These are phyloP conservation scores for Kwoniella mangroviensis DNA, from an alignment of 768 basidiomycete genomes.

Conservation along the genomic window DNA sequence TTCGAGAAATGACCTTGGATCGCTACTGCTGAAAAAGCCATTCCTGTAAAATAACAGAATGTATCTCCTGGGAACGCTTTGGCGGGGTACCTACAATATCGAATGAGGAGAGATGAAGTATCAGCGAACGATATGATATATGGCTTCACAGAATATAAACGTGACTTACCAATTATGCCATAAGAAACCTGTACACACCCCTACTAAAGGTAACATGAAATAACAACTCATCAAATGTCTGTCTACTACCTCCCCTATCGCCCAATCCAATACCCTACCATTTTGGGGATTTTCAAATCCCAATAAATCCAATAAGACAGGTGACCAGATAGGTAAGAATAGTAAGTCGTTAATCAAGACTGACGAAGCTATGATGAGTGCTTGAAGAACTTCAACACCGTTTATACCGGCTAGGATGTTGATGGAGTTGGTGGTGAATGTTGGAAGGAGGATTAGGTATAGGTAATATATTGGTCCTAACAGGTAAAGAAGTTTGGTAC, in stretches of 20 bases:
- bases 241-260: slow-evolving; percentile 73
- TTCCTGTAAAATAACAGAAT: slow-evolving; percentile 94
- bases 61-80: slow-evolving; percentile 95
- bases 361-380: slow-evolving; percentile 86
- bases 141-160: neutral
- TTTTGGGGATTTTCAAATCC: slow-evolving; percentile 47
- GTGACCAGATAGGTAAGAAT: slow-evolving; percentile 75
- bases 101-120: neutral
- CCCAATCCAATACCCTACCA: slow-evolving; percentile 47
- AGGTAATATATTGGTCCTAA: slow-evolving; percentile 91
- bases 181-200: slow-evolving; percentile 84
- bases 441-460: slow-evolving; percentile 94
- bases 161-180: slow-evolving; percentile 96
- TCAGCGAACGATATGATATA: neutral
- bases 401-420: slow-evolving; percentile 99
- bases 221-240: slow-evolving; percentile 94
- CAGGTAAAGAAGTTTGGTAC: neutral
- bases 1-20: slow-evolving; percentile 98
- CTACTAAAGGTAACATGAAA: slow-evolving; percentile 94
- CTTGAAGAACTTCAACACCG: slow-evolving; percentile 92
- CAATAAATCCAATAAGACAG: slow-evolving; percentile 26
- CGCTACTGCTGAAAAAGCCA: slow-evolving; percentile 97
- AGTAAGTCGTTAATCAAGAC: slow-evolving; percentile 89
- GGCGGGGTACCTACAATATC: slow-evolving; percentile 93
- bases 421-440: slow-evolving; percentile 96